Evolutionary conservation across 805 yeast genomes (phyloP).

Genomic region (Kodamaea sagamina): DNA sequence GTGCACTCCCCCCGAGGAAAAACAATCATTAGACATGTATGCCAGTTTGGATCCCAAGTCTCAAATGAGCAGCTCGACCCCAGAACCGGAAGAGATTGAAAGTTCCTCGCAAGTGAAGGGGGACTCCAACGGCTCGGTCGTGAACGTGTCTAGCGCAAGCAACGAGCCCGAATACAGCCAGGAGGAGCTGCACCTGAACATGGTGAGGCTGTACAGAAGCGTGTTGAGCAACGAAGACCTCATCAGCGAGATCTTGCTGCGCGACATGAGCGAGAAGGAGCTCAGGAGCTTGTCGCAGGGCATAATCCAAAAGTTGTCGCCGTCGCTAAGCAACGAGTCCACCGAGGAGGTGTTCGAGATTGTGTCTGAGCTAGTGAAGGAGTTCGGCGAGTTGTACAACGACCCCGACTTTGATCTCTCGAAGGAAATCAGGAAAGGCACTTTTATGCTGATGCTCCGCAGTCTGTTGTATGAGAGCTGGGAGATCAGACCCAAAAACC

Average conservation of each 20-base stretch:
- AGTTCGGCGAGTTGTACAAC: background rate
- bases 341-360: slow-evolving; percentile 4
- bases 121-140: background rate
- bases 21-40: background rate
- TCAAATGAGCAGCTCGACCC: background rate
- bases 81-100: too few relatives aligned
- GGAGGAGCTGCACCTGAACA: slow-evolving; percentile 6
- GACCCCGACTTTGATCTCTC: background rate
- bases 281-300: slow-evolving; percentile 2
- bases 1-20: background rate
- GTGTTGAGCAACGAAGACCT: slow-evolving; percentile 10
- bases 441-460: background rate
- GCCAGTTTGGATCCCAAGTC: slow-evolving; percentile 1
- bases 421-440: slow-evolving; percentile 1
- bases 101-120: too few relatives aligned
- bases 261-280: slow-evolving; percentile 5
- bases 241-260: slow-evolving; percentile 4
- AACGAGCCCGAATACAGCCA: background rate
- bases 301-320: slow-evolving; percentile 1
- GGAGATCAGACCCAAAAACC: slow-evolving; percentile 18
- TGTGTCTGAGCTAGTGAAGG: background rate
- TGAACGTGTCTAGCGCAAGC: background rate
- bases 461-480: slow-evolving; percentile 1
- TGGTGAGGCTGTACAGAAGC: slow-evolving; percentile 11
- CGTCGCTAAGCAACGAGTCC: background rate